Evolutionary conservation across 352 stramenopile species (phyloP).

Genomic region (Phytophthora meadii): DNA sequence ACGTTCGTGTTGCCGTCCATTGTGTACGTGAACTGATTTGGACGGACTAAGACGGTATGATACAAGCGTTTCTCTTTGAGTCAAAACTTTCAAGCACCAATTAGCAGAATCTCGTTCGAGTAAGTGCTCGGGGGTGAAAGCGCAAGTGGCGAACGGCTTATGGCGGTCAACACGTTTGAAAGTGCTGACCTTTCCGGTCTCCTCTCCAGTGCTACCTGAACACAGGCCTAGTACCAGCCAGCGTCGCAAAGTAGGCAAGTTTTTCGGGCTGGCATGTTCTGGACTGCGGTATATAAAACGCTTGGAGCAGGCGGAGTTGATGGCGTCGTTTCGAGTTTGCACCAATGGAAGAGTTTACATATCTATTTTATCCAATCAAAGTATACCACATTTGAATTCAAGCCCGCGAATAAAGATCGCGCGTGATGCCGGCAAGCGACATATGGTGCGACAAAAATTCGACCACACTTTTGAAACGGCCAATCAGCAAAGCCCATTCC

Average conservation of each 20-base stretch:
- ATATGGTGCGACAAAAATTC: constrained; percentile 33
- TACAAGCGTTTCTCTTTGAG: constrained; percentile 10
- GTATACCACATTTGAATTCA: neutral
- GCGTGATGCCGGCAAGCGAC: constrained; percentile 15
- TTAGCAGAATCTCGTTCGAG: constrained; percentile 20
- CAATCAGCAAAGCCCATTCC: constrained; percentile 14
- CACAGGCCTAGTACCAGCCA: no score
- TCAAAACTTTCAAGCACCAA: neutral
- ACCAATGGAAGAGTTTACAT: no score
- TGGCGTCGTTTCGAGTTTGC: constrained; percentile 6
- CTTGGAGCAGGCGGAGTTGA: constrained; percentile 17
- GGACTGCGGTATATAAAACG: constrained; percentile 23
- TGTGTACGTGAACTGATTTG: neutral
- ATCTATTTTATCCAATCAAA: no score
- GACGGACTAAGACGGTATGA: constrained; percentile 7
- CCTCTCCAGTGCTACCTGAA: neutral
- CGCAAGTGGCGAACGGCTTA: constrained; percentile 20
- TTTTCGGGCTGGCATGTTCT: constrained; percentile 8
- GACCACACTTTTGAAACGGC: constrained; percentile 10
- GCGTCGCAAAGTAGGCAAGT: constrained; percentile 3
- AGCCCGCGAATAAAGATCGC: constrained; percentile 4
- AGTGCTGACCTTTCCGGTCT: constrained; percentile 15
- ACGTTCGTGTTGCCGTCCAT: constrained; percentile 32
- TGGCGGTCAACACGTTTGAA: constrained; percentile 5
- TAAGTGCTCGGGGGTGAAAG: constrained; percentile 19